Percentiles rank a stretch among this genome's conserved stretches.
Evolutionary conservation across 352 stramenopile species (phyloP).

Genomic region (Sclerospora graminicola): DNA sequence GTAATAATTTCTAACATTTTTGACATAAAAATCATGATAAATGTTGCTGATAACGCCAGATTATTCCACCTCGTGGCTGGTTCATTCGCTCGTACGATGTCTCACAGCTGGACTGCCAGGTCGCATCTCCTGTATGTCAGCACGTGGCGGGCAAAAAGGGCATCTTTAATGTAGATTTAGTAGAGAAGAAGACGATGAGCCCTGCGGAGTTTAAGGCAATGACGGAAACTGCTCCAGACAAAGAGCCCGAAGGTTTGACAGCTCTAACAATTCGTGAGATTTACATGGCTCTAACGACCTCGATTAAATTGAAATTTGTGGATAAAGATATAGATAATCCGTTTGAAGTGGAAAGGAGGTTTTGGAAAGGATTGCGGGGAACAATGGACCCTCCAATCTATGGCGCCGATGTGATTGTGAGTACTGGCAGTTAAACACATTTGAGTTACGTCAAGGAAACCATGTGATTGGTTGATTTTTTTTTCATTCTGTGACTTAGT

Average conservation of each 20-base stretch:
- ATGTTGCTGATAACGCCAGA: constrained; percentile 12
- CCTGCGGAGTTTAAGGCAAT: constrained; percentile 53
- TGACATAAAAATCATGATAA: background rate
- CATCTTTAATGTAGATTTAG: constrained; percentile 85
- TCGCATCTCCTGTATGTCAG: constrained; percentile 70
- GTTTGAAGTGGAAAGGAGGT: constrained; percentile 64
- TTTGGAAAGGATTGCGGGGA: constrained; percentile 81
- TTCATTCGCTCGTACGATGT: constrained; percentile 63
- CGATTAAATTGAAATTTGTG: background rate
- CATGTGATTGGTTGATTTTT: background rate
- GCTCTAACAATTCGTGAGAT: no score
- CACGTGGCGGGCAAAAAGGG: constrained; percentile 85
- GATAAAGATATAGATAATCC: constrained; percentile 23
- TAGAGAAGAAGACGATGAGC: constrained; percentile 71
- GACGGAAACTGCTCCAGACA: constrained; percentile 19
- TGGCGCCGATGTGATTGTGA: constrained; percentile 83
- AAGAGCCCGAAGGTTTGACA: constrained; percentile 19
- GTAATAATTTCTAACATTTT: background rate
- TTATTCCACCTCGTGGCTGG: constrained; percentile 67
- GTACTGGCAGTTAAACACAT: background rate
- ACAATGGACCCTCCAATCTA: constrained; percentile 86
- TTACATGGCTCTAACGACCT: background rate
- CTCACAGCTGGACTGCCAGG: constrained; percentile 28
- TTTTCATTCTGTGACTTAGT: constrained; percentile 12
- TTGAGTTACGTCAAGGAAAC: background rate